phyloP scores from a whole-genome alignment of 1,284 basidiomycete species.

The Rhodotorula sp. region DNA sequence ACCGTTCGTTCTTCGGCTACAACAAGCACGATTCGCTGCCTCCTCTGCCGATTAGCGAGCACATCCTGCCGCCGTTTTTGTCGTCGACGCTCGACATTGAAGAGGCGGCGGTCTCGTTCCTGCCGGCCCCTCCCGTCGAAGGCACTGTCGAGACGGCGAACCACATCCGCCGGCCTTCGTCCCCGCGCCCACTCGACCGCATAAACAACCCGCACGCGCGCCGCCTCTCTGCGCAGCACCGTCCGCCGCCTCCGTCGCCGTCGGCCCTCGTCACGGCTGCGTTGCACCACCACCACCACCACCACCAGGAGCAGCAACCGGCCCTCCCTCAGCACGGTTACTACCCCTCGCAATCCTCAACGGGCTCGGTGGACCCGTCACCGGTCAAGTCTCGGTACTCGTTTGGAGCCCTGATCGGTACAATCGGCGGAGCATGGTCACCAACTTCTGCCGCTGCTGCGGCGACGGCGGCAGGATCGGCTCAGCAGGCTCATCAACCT shows the following conservation, averaged over 20 bases:
- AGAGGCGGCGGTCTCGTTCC: constrained; percentile 26
- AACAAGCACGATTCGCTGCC: constrained; percentile 41
- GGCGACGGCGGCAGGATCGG: neutral
- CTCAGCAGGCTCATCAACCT: no score
- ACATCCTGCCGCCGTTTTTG: constrained; percentile 37
- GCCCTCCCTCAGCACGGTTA: neutral
- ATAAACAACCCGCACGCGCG: constrained; percentile 29
- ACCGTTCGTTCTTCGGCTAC: constrained; percentile 39
- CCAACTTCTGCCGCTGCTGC: constrained; percentile 7
- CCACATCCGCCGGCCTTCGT: constrained; percentile 39
- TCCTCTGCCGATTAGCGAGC: constrained; percentile 33
- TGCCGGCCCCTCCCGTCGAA: constrained; percentile 9
- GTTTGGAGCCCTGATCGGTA: constrained; percentile 35
- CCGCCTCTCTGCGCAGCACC: constrained; percentile 34
- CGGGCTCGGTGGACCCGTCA: constrained; percentile 12
- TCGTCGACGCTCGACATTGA: constrained; percentile 38
- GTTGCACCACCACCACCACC: constrained; percentile 14
- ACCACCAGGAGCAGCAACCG: constrained; percentile 17
- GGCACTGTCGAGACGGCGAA: constrained; percentile 14
- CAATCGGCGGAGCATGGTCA: constrained; percentile 33
- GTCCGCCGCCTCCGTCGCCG: constrained; percentile 32
- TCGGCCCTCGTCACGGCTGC: constrained; percentile 28
- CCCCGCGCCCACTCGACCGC: constrained; percentile 35
- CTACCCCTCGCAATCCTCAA: neutral
- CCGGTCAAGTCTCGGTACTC: constrained; percentile 25